Evolutionary conservation across 192 early-diverging fungal species (phyloP).

Genomic region (Helicostylum pulchrum): DNA sequence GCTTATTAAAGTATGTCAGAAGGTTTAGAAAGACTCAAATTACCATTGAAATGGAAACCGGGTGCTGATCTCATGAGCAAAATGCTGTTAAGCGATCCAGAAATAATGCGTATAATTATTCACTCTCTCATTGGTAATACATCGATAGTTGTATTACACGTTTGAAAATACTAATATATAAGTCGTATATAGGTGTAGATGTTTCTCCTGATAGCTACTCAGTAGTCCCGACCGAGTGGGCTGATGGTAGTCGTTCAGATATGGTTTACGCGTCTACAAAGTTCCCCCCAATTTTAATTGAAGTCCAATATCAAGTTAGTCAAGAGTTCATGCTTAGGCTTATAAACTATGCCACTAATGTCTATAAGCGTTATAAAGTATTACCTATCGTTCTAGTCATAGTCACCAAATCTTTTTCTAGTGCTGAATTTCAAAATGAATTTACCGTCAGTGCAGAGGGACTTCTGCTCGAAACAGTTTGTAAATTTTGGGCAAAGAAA

Average conservation of each 20-base stretch:
- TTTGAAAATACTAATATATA: constrained; percentile 10
- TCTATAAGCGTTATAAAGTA: constrained; percentile 4
- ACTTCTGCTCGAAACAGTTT: too few species aligned
- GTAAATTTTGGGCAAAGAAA: constrained; percentile 15
- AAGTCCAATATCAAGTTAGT: constrained; percentile 11
- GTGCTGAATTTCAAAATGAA: too few species aligned
- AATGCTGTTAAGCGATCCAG: constrained; percentile 12
- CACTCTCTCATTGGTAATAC: constrained; percentile 5
- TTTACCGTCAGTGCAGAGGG: too few species aligned
- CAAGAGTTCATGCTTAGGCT: constrained; percentile 9
- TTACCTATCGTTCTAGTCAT: neutral
- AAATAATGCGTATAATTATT: neutral
- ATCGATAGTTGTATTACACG: neutral
- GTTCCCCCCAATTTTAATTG: constrained; percentile 7
- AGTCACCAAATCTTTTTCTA: too few species aligned
- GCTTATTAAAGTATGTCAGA: neutral
- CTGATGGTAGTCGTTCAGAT: constrained; percentile 9
- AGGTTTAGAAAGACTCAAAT: neutral
- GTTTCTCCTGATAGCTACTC: constrained; percentile 1
- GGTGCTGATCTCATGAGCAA: constrained; percentile 8
- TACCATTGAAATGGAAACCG: constrained; percentile 11
- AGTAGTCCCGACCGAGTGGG: constrained; percentile 1
- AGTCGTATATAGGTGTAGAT: constrained; percentile 7
- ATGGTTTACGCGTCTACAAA: neutral
- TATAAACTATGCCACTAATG: constrained; percentile 2